phyloP scores from a whole-genome alignment of 2,329 filamentous ascomycete species.

The Colletotrichum kahawae region DNA sequence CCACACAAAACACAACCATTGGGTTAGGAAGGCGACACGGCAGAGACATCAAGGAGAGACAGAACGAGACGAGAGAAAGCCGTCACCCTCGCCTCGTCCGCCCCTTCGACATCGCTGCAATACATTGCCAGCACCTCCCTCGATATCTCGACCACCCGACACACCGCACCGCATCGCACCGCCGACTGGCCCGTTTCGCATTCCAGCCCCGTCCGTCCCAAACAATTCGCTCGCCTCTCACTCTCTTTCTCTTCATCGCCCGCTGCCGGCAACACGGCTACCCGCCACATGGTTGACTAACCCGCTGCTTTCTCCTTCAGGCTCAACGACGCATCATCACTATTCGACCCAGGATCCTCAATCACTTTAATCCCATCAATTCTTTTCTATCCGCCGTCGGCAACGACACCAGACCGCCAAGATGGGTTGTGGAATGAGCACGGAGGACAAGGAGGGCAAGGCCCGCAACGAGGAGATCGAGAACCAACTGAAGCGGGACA shows the following conservation, averaged over 20 bases:
- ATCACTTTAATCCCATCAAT: slow-evolving; percentile 14
- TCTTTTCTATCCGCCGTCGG: slow-evolving; percentile 5
- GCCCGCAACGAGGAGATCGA: slow-evolving; percentile 99
- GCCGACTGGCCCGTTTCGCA: slow-evolving; percentile 2
- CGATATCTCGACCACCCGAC: background rate
- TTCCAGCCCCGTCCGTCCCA: slow-evolving; percentile 16
- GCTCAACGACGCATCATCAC: background rate
- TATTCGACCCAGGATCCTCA: background rate
- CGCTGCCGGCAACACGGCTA: background rate
- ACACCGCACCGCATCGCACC: background rate
- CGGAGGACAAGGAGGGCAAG: slow-evolving; percentile 99
- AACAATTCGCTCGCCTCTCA: background rate
- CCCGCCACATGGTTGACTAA: slow-evolving; percentile 14
- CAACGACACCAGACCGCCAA: slow-evolving; percentile 53
- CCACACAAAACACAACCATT: background rate
- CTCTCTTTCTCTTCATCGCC: background rate
- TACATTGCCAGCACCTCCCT: background rate
- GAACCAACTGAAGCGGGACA: slow-evolving; percentile 97
- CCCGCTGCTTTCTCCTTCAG: background rate
- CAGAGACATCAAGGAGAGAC: slow-evolving; percentile 15
- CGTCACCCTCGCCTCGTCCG: background rate
- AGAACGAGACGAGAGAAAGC: background rate
- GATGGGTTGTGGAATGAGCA: slow-evolving; percentile 99
- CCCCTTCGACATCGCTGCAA: background rate
- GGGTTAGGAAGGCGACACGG: slow-evolving; percentile 2